A percentile compares a stretch with the other conserved stretches of the same genome.
phyloP scores from a whole-genome alignment of 495 filamentous ascomycete species.

The Daldinia bambusicola region DNA sequence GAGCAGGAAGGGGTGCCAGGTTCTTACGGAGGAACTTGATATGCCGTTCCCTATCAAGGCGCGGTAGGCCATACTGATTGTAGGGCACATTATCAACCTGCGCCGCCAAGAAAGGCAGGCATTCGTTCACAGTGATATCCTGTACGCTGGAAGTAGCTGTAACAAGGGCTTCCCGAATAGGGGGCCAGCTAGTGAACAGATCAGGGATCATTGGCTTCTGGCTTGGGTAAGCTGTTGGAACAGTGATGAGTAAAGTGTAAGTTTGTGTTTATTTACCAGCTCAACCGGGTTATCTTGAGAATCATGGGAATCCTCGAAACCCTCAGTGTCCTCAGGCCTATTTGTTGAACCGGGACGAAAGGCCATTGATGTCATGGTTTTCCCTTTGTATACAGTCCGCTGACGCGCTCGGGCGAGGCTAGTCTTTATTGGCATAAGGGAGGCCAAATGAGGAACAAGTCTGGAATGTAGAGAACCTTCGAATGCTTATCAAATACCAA shows the following conservation, averaged over 20 bases:
- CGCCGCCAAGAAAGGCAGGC: constrained; percentile 73
- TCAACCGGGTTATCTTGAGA: constrained; percentile 20
- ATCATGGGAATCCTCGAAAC: constrained; percentile 3
- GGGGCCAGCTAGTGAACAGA: constrained; percentile 70
- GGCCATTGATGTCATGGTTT: constrained; percentile 11
- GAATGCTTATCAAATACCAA: constrained; percentile 18
- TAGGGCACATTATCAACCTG: constrained; percentile 55
- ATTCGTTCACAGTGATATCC: constrained; percentile 70
- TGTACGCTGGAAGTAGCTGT: constrained; percentile 77
- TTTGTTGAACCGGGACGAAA: constrained; percentile 9
- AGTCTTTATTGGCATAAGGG: constrained; percentile 49
- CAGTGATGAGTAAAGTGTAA: constrained; percentile 12
- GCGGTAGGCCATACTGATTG: constrained; percentile 78
- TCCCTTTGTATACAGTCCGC: constrained; percentile 35
- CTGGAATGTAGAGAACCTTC: constrained; percentile 26
- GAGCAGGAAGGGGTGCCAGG: constrained; percentile 70
- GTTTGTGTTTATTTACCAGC: constrained; percentile 13
- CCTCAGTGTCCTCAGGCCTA: constrained; percentile 2
- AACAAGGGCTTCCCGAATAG: constrained; percentile 71
- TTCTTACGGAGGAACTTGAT: constrained; percentile 76
- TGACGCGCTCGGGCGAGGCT: constrained; percentile 47
- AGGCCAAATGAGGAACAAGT: constrained; percentile 14
- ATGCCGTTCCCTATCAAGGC: constrained; percentile 75
- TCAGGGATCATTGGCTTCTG: constrained; percentile 64
- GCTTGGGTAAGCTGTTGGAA: constrained; percentile 35